phyloP scores from a whole-genome alignment of 169 alveolate species.

The Babesia gibsoni region DNA sequence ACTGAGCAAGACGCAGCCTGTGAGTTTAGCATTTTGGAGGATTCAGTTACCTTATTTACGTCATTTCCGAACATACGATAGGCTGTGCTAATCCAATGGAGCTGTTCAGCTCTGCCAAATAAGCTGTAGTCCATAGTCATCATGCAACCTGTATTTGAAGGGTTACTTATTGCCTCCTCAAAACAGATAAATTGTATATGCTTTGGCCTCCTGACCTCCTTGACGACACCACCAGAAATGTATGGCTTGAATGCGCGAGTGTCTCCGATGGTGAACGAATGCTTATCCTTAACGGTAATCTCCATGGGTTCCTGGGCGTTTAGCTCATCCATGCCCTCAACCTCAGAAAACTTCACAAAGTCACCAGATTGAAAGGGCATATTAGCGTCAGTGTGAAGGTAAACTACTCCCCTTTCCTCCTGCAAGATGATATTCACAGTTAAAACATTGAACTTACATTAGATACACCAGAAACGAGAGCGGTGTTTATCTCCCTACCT shows the following conservation, averaged over 20 bases:
- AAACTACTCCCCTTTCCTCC: slow-evolving; percentile 56
- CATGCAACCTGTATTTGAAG: slow-evolving; percentile 76
- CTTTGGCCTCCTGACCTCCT: slow-evolving; percentile 88
- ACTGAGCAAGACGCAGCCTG: slow-evolving; percentile 66
- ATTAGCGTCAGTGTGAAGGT: slow-evolving; percentile 32
- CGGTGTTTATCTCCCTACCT: slow-evolving; percentile 86
- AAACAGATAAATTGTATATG: slow-evolving; percentile 77
- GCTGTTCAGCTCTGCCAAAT: slow-evolving; percentile 94
- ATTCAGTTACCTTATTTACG: slow-evolving; percentile 35
- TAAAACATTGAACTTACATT: slow-evolving; percentile 47
- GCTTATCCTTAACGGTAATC: slow-evolving; percentile 83
- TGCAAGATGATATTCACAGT: slow-evolving; percentile 12
- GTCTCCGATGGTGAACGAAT: slow-evolving; percentile 89
- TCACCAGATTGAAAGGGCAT: slow-evolving; percentile 92
- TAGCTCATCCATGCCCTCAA: slow-evolving; percentile 94
- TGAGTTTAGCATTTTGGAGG: slow-evolving; percentile 60
- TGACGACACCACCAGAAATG: slow-evolving; percentile 66
- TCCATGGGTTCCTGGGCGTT: slow-evolving; percentile 87
- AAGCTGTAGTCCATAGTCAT: slow-evolving; percentile 90
- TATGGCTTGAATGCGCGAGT: slow-evolving; percentile 76
- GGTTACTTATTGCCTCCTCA: slow-evolving; percentile 78
- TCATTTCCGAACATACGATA: slow-evolving; percentile 35
- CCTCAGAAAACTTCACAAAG: slow-evolving; percentile 91
- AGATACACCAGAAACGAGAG: slow-evolving; percentile 79
- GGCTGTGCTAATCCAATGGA: slow-evolving; percentile 88